Conservation (phyloP, 2,329 filamentous ascomycete genomes). For the Cladophialophora bantiana region DNA sequence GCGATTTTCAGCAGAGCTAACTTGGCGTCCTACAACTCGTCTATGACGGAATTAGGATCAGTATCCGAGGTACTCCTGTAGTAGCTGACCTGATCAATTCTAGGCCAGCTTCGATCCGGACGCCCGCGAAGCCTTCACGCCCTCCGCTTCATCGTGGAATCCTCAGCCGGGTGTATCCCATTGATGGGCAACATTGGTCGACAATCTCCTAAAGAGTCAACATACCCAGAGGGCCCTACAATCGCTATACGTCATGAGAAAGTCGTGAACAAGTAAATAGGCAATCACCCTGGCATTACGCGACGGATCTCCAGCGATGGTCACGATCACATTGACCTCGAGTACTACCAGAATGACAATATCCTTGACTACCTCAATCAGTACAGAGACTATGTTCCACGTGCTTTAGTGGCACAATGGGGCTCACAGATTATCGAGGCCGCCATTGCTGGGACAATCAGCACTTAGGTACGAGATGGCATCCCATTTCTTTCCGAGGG, state of each 20-base stretch:
- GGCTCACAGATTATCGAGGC: slow-evolving; percentile 38
- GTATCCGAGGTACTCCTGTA: no score
- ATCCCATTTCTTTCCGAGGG: slow-evolving; percentile 15
- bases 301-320: slow-evolving; percentile 19
- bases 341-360: slow-evolving; percentile 12
- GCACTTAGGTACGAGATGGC: slow-evolving; percentile 11
- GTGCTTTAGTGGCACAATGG: neutral
- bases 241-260: slow-evolving; percentile 13
- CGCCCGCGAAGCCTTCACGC: no score
- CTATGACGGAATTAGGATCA: no score
- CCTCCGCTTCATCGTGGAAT: neutral
- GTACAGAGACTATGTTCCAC: slow-evolving; percentile 6
- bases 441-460: slow-evolving; percentile 12
- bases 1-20: no score
- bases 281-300: slow-evolving; percentile 34
- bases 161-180: neutral
- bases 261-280: slow-evolving; percentile 27
- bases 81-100: no score
- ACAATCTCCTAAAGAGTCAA: neutral
- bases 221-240: slow-evolving; percentile 10
- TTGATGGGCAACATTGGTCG: neutral
- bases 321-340: slow-evolving; percentile 17
- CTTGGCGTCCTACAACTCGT: no score
- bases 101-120: no score
- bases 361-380: slow-evolving; percentile 8